These are phyloP conservation scores for Aristolochia fimbriata DNA, from an alignment of 164 flowering plant genomes.

Conservation along the genomic window DNA sequence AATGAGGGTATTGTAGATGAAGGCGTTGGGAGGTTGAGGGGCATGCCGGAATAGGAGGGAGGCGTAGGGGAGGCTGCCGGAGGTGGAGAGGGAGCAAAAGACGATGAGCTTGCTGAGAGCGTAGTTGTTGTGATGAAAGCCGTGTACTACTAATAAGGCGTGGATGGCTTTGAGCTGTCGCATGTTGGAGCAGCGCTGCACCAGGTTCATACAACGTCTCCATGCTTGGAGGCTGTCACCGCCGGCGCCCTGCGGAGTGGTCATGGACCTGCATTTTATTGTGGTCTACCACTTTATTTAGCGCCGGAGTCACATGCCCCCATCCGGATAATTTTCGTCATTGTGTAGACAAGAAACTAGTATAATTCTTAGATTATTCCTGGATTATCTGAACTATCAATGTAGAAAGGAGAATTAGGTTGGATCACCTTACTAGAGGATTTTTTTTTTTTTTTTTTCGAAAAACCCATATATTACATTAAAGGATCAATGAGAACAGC, in stretches of 20 bases:
- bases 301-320: no score
- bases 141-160: conserved; percentile 25
- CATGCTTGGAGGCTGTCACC: conserved; percentile 4
- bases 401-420: no score
- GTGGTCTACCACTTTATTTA: no score
- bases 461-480: no score
- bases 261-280: neutral
- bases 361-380: no score
- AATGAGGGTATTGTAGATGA: conserved; percentile 34
- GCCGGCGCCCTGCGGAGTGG: conserved; percentile 4
- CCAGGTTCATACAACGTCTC: conserved; percentile 18
- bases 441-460: no score
- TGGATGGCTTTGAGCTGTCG: conserved; percentile 25
- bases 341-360: no score
- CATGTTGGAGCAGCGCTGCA: conserved; percentile 21
- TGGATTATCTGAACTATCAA: no score
- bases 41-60: conserved; percentile 21
- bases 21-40: conserved; percentile 23
- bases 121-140: conserved; percentile 21
- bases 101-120: conserved; percentile 30
- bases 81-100: conserved; percentile 22
- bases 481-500: no score
- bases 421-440: no score
- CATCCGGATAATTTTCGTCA: no score
- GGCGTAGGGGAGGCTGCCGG: conserved; percentile 24